A percentile compares a stretch with the other conserved stretches of the same genome.
Conservation (phyloP, 1,284 basidiomycete species). For the Xerocomus minutiporus region DNA sequence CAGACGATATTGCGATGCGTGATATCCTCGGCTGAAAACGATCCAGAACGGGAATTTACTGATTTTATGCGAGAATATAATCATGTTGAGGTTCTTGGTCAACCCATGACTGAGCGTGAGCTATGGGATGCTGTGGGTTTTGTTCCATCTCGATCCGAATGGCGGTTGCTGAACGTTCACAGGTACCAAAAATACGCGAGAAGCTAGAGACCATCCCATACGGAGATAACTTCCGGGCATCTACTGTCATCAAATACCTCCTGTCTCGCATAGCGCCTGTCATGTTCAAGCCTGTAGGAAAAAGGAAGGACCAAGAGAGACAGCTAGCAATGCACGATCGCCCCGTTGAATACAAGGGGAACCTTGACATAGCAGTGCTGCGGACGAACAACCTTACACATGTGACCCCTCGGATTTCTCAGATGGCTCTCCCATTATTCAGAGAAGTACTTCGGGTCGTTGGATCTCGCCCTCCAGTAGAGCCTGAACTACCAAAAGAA, state of each 20-base stretch:
- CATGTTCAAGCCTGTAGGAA: constrained; percentile 10
- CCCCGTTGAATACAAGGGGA: constrained; percentile 30
- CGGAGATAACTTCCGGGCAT: constrained; percentile 20
- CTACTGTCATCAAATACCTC: constrained; percentile 22
- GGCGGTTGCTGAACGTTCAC: neutral
- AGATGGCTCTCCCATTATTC: constrained; percentile 47
- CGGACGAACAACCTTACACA: constrained; percentile 43
- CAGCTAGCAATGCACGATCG: neutral
- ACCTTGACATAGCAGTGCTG: constrained; percentile 52
- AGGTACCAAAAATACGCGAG: constrained; percentile 32
- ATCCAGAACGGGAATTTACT: constrained; percentile 27
- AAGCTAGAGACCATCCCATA: constrained; percentile 20
- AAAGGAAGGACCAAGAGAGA: constrained; percentile 1
- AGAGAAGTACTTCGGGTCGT: constrained; percentile 50
- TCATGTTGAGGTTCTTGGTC: constrained; percentile 36
- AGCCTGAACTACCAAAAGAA: constrained; percentile 11
- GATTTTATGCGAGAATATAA: constrained; percentile 35
- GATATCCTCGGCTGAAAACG: constrained; percentile 35
- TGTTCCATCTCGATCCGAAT: neutral
- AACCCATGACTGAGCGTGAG: constrained; percentile 37
- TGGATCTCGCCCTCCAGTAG: constrained; percentile 37
- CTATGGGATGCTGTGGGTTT: constrained; percentile 40
- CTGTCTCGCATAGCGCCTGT: constrained; percentile 14
- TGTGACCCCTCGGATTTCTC: constrained; percentile 55
- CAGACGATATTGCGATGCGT: constrained; percentile 48